Base-by-base conservation (phyloP, 1,139 yeast species). In the Nakaseomyces glabratus region DNA sequence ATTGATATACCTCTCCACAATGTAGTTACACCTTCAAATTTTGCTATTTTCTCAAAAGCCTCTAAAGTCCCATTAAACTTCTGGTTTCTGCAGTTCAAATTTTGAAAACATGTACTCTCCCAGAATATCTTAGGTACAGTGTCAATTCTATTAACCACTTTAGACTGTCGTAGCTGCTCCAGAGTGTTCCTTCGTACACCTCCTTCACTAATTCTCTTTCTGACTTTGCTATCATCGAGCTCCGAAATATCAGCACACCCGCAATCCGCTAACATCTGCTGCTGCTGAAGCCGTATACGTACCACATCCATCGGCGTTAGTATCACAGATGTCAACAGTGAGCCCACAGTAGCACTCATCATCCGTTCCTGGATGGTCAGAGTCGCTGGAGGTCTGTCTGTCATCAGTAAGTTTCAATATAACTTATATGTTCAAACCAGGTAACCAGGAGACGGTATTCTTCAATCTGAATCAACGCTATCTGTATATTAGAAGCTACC, bases 301-400 rank as follows among this genome's bases (percentile, higher is more conserved):
- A 88, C 84, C 31, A 90, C 97, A 55, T 90, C 98, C 57, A 90
- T 80, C 1, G 98, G 98, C 1, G 96, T 90, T 21, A 88, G 82
- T 35, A 78, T 76, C 31, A 85, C 50, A 0, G 96, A 85, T 1
- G 96, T 90, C 24, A 86, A 57, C n/a, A 90, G 57, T 1, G 96
- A 82, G 2, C 98, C 98, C 33, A 82, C 71, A 51, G 94, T 81
- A 0, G 97, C 97, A 42, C 95, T 82, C 24, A 82, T 58, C 93
- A 86, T 85, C 37, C 88, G 61, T 54, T 85, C 58, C 22, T 29
- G 22, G 14, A 28, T 22, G 13, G 30, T 17, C 2, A 26, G 15
- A 4, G 20, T 26, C n/a, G n/a, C n/a, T n/a, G n/a, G n/a, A n/a
- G n/a, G n/a, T n/a, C n/a, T n/a, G n/a, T n/a, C n/a, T n/a, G n/a